Evolutionary conservation across 164 flowering plant genomes (phyloP), one percentile per base, ranked within the genome.

Genomic region (Magnolia changhungtana): DNA sequence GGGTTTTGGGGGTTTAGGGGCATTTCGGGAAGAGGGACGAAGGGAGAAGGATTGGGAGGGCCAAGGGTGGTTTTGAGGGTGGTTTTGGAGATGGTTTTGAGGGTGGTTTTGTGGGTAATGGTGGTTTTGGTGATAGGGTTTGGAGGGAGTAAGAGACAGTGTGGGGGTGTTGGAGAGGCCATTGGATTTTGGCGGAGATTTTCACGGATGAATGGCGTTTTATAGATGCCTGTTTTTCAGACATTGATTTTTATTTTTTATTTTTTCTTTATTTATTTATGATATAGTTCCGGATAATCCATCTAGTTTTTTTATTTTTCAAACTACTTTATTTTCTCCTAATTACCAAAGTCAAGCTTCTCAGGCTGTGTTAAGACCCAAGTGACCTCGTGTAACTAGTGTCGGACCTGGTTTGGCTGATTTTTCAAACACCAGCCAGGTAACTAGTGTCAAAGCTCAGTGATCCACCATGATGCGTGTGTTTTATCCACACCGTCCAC

Each of bases 91-190:
- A 19, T 70, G 86, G 76, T 74, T 70, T 73, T 76, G 82, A 27
- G 72, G 81, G 58, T 69, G 77, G 71, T 69, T 72, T 45, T 82
- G 82, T 20, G 61, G 80, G 66, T 58, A 74, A 67, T 74, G 81
- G 70, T 63, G 79, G 77, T 71, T 78, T 69, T 21, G 63, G 21
- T 80, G 85, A 78, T 75, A 77, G 69, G 90, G 89, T 77, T 86
- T 87, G 29, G 90, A 67, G 13, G 90, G 75, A 1, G 93, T 84
- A 83, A 89, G 80, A 6, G 95, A 87, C 91, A 89, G 85, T 86
- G 88, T 3, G 91, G 90, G 7, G 93, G 88, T 27, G 95, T 88
- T 0, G 95, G 86, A 18, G 90, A 84, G 23, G 95, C 95, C 95
- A 91, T 91, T 71, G 18, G 71, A 68, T 68, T 21, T 3, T 29